These are phyloP conservation scores for Geotrichum fermentans DNA, from an alignment of 1,139 yeast genomes.

Conservation along the genomic window DNA sequence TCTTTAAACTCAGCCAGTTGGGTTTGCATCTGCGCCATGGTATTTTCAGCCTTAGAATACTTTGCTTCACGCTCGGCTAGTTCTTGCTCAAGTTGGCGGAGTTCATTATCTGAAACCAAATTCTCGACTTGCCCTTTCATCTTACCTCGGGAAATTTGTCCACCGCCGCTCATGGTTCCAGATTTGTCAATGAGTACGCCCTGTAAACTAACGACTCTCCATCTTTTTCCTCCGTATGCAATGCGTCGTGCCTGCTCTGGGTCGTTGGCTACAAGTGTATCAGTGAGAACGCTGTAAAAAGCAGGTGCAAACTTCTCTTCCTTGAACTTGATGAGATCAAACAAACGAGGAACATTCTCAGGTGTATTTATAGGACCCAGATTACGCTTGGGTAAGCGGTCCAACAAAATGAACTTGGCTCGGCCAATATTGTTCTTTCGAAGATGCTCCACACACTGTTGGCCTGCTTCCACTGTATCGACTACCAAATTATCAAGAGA, in stretches of 20 bases:
- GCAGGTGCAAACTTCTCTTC: constrained; percentile 76
- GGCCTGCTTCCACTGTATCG: constrained; percentile 90
- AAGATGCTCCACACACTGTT: constrained; percentile 80
- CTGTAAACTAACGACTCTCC: constrained; percentile 89
- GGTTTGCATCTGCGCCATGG: constrained; percentile 55
- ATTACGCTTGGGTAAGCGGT: constrained; percentile 64
- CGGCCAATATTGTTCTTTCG: constrained; percentile 83
- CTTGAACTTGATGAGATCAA: constrained; percentile 70
- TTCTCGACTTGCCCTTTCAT: constrained; percentile 46
- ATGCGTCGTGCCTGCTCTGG: constrained; percentile 78
- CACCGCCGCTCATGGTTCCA: constrained; percentile 98
- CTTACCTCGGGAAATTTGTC: constrained; percentile 62
- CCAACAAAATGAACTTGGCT: constrained; percentile 78
- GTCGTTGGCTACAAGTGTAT: constrained; percentile 80
- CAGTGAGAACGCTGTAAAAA: constrained; percentile 77
- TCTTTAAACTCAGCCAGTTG: constrained; percentile 56
- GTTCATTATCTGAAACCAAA: constrained; percentile 52
- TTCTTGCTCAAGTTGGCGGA: constrained; percentile 52
- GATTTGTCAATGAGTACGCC: constrained; percentile 90
- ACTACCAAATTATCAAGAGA: constrained; percentile 90
- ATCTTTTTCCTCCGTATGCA: constrained; percentile 77
- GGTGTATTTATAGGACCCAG: constrained; percentile 64
- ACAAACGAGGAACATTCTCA: constrained; percentile 68
- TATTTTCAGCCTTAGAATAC: constrained; percentile 49
- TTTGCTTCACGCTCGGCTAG: constrained; percentile 53